These are phyloP conservation scores for Aspergillus udagawae DNA, from an alignment of 2,329 filamentous ascomycete genomes.

Conservation along the genomic window DNA sequence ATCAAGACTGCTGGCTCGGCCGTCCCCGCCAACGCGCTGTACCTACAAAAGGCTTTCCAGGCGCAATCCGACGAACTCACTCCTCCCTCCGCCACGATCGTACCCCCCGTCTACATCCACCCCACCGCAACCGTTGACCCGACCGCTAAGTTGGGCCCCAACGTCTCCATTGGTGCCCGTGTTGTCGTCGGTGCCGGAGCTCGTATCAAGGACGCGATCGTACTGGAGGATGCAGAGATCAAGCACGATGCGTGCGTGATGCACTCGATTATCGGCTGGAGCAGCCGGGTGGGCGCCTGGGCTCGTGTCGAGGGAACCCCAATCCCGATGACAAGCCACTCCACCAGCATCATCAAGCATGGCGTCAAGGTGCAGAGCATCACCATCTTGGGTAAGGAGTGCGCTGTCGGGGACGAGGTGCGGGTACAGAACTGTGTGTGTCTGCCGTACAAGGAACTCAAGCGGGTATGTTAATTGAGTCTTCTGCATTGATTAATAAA, in stretches of 20 bases:
- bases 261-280: conserved; percentile 96
- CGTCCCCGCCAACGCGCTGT: conserved; percentile 92
- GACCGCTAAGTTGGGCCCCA: conserved; percentile 92
- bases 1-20: conserved; percentile 99
- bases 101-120: conserved; percentile 93
- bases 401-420: conserved; percentile 86
- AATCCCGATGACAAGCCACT: conserved; percentile 80
- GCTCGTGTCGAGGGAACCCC: conserved; percentile 94
- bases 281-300: conserved; percentile 95
- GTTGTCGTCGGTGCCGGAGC: conserved; percentile 79
- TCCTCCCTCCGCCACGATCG: conserved; percentile 76
- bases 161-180: conserved; percentile 93
- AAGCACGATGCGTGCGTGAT: conserved; percentile 95
- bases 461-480: conserved; percentile 63
- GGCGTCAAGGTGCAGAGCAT: conserved; percentile 98
- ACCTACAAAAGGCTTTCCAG: conserved; percentile 92
- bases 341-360: conserved; percentile 93
- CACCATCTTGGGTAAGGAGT: conserved; percentile 96
- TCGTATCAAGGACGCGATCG: conserved; percentile 92
- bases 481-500: background rate
- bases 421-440: conserved; percentile 97
- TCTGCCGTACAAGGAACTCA: conserved; percentile 95
- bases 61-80: conserved; percentile 75
- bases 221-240: conserved; percentile 90
- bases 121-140: conserved; percentile 86